A percentile compares a stretch with the other conserved stretches of the same genome.
Conservation (phyloP, 2,329 filamentous ascomycete species). For the Ascochyta pisi region DNA sequence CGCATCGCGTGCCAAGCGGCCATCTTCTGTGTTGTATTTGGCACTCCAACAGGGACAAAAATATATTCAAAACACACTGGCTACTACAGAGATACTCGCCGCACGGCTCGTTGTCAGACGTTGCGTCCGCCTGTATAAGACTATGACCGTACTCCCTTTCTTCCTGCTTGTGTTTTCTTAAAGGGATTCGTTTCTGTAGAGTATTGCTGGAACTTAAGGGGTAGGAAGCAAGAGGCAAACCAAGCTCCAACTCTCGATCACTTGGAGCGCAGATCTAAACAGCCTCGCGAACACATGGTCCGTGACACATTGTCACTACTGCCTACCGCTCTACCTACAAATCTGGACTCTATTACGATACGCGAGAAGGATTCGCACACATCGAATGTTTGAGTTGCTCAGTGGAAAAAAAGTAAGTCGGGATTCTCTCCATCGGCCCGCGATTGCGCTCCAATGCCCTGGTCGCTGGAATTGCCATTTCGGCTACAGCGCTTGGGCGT, state of each 20-base stretch:
- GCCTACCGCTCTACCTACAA: background rate
- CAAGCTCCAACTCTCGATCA: background rate
- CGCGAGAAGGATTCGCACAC: background rate
- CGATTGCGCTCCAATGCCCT: constrained; percentile 12
- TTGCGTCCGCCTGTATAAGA: background rate
- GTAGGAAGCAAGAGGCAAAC: background rate
- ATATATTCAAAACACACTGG: background rate
- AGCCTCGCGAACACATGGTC: constrained; percentile 2
- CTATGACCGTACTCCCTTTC: background rate
- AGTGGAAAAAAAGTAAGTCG: constrained; percentile 1
- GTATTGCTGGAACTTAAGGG: background rate
- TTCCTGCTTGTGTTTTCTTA: background rate
- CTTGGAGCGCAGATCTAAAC: background rate
- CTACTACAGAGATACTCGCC: background rate
- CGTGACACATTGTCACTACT: background rate
- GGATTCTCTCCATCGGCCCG: constrained; percentile 8
- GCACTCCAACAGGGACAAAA: background rate
- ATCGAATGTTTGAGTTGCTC: background rate
- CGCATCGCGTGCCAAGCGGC: background rate
- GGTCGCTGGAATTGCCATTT: constrained; percentile 14
- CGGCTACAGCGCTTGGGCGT: constrained; percentile 12
- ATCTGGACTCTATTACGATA: background rate
- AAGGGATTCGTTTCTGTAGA: background rate
- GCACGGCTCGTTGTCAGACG: background rate
- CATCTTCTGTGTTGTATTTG: background rate